Conservation (phyloP, 1,284 basidiomycete genomes). For the Naganishia liquefaciens region DNA sequence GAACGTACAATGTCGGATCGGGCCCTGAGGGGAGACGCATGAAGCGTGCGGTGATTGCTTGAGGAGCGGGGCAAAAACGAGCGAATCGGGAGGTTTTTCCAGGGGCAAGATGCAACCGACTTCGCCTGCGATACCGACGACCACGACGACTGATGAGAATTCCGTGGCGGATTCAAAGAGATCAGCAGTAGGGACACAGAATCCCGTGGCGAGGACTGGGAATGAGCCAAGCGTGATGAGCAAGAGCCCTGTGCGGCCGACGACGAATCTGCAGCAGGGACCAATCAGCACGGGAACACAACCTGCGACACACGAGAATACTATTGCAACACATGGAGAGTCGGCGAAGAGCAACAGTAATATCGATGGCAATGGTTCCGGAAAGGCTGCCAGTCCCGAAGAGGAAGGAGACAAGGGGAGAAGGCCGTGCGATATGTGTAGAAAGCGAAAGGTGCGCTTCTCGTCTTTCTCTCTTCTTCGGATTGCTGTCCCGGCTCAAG, state of each 20-base stretch:
- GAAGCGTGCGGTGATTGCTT: too few species aligned
- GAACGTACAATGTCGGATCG: too few species aligned
- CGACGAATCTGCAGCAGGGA: neutral
- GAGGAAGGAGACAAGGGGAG: constrained; percentile 2
- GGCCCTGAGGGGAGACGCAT: too few species aligned
- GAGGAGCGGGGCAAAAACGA: too few species aligned
- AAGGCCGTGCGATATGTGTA: constrained; percentile 32
- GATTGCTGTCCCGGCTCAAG: neutral
- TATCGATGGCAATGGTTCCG: neutral
- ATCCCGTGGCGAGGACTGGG: neutral
- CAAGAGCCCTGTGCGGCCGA: neutral
- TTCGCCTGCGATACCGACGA: neutral
- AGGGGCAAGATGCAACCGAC: neutral
- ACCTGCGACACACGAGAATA: neutral
- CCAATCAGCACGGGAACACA: neutral
- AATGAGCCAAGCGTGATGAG: neutral
- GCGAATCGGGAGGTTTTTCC: too few species aligned
- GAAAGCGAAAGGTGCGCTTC: constrained; percentile 31
- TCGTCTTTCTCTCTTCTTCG: neutral
- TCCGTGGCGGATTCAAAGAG: too few species aligned
- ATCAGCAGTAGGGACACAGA: too few species aligned
- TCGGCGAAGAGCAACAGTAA: constrained; percentile 4
- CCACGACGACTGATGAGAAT: neutral
- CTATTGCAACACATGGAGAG: neutral
- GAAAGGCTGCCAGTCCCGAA: neutral